phyloP scores from a whole-genome alignment of 2,329 filamentous ascomycete species.

The Graphilbum fragrans region DNA sequence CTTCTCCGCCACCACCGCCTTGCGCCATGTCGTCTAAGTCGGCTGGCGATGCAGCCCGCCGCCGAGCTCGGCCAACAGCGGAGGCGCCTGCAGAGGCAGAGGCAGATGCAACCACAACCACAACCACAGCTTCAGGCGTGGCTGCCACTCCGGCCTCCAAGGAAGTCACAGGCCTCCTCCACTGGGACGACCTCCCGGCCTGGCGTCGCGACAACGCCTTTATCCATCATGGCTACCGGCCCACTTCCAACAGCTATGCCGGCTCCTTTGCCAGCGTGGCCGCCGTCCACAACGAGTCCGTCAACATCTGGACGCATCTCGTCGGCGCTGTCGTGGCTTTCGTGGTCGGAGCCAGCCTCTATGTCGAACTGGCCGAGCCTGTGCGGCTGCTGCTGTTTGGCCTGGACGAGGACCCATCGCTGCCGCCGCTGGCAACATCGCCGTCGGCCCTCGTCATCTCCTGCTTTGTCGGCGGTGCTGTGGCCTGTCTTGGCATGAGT shows the following conservation, averaged over 20 bases:
- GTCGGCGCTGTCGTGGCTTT: conserved; percentile 52
- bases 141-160: background rate
- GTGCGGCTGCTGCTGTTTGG: background rate
- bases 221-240: conserved; percentile 42
- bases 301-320: conserved; percentile 53
- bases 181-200: conserved; percentile 44
- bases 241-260: conserved; percentile 33
- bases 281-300: conserved; percentile 48
- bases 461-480: conserved; percentile 69
- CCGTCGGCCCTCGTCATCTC: conserved; percentile 44
- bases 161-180: conserved; percentile 20
- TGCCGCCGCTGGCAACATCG: background rate
- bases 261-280: conserved; percentile 33
- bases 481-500: conserved; percentile 65
- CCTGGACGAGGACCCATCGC: too few species aligned
- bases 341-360: conserved; percentile 37
- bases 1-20: too few species aligned
- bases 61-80: background rate
- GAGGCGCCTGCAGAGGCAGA: too few species aligned
- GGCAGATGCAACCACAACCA: too few species aligned
- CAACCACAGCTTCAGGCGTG: background rate
- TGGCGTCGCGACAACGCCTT: conserved; percentile 50
- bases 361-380: conserved; percentile 18
- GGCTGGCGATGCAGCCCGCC: background rate
- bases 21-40: background rate